Evolutionary conservation across 192 early-diverging fungal species (phyloP), one percentile per base, ranked within the genome.

Genomic region (Linnemannia zychae): DNA sequence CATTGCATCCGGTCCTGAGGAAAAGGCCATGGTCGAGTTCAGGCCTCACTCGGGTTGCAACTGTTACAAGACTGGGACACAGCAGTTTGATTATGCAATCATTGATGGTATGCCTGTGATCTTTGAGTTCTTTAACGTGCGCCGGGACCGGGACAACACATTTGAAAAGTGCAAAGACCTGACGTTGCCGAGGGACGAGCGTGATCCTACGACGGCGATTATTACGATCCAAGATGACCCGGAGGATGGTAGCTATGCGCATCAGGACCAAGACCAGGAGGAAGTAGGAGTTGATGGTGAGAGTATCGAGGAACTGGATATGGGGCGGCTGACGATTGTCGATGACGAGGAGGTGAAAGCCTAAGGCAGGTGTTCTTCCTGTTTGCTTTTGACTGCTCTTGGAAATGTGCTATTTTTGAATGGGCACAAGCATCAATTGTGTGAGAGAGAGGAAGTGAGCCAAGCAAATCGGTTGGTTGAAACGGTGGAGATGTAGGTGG

Each of bases 191-290:
- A 48, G n/a, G 37, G 48, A 78, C 28, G 69, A 73, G 44, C 73
- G 71, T 47, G 82, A 84, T n/a, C 82, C 82, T 11, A 84, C 82
- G 4, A 84, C 82, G 12, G 73, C 47, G 40, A 31, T 78, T 40
- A 44, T 84, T 7, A 65, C 76, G 3, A 69, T 84, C 33, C 50
- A 84, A 4, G 67, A 53, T 20, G 71, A 70, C 9, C 38, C 15
- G 1, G 33, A 46, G 34, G 73, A 70, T 40, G 50, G 70, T 17
- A 49, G 66, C 37, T 63, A 76, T 24, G 34, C 47, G 7, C 2
- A 12, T 3, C 48, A 28, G 46, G 63, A 37, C 31, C 34, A 47
- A 17, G 63, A 37, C 28, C 2, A 63, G 40, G 40, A 44, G 40
- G 40, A 44, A 28, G n/a, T 22, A 60, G 53, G 24, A 63, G 57